Percentiles rank a stretch among this genome's conserved stretches.
Conservation (phyloP, 1,284 basidiomycete genomes). For the Irpex lacteus region DNA sequence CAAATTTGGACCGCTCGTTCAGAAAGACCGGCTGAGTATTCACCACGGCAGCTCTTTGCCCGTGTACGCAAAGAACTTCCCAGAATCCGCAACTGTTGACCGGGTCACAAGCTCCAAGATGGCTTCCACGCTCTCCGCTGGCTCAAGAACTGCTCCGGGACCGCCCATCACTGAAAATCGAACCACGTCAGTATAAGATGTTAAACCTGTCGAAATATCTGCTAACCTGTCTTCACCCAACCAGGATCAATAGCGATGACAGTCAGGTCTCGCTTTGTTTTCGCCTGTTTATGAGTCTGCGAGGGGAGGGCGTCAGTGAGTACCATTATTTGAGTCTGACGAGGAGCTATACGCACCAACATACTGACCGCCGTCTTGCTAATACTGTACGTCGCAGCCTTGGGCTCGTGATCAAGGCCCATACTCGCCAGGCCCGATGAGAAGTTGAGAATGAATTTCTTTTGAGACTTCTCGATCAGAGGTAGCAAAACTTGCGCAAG, state of each 20-base stretch:
- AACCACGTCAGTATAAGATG: too few relatives aligned
- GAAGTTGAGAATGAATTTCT: constrained; percentile 36
- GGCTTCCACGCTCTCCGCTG: constrained; percentile 25
- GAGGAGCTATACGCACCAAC: constrained; percentile 21
- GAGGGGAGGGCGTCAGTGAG: not conserved
- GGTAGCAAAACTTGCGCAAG: constrained; percentile 31
- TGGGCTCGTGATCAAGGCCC: constrained; percentile 20
- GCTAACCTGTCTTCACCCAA: constrained; percentile 32
- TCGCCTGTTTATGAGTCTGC: constrained; percentile 33
- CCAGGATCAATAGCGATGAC: constrained; percentile 26
- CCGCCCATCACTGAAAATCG: constrained; percentile 30
- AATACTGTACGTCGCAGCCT: constrained; percentile 26
- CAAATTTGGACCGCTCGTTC: not conserved
- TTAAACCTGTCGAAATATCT: not conserved
- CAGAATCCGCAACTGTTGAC: constrained; percentile 25
- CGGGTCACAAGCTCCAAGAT: constrained; percentile 25
- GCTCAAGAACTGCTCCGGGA: constrained; percentile 28
- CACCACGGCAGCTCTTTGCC: constrained; percentile 26
- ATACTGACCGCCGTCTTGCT: constrained; percentile 31
- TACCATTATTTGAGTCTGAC: not conserved
- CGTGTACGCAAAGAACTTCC: constrained; percentile 30
- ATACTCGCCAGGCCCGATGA: constrained; percentile 32
- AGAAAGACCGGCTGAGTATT: not conserved
- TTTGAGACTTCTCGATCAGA: constrained; percentile 28
- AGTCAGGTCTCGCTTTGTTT: constrained; percentile 23